Conservation (phyloP, 2,329 filamentous ascomycete genomes). For the Epichloe bromicola region DNA sequence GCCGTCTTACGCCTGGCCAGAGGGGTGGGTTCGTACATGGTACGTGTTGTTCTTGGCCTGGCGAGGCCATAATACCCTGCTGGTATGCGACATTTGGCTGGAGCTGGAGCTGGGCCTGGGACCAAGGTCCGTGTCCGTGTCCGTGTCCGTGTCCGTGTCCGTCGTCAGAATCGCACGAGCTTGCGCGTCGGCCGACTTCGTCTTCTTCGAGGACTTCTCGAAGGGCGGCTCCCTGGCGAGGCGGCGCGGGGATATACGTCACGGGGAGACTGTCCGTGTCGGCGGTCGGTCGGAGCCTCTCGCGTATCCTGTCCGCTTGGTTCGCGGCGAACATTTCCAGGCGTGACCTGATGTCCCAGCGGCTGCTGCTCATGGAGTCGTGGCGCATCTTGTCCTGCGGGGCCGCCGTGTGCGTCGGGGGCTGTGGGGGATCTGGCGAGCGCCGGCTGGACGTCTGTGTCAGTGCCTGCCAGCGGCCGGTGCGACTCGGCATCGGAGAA, state of each 20-base stretch:
- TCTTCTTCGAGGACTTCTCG: slow-evolving; percentile 46
- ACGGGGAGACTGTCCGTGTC: slow-evolving; percentile 42
- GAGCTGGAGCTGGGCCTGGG: too few relatives aligned
- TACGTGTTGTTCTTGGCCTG: slow-evolving; percentile 15
- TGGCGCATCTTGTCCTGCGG: slow-evolving; percentile 8
- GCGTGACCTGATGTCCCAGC: slow-evolving; percentile 44
- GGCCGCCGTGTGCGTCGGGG: not conserved
- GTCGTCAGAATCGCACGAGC: slow-evolving; percentile 5
- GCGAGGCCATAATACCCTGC: not conserved
- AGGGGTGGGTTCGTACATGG: slow-evolving; percentile 25
- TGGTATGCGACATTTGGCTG: not conserved
- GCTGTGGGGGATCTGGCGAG: not conserved
- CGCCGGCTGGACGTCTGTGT: not conserved
- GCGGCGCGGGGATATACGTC: slow-evolving; percentile 48
- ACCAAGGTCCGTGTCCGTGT: not conserved
- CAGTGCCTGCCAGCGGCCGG: slow-evolving; percentile 13
- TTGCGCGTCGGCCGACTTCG: slow-evolving; percentile 16
- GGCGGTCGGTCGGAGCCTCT: slow-evolving; percentile 39
- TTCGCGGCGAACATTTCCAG: slow-evolving; percentile 48
- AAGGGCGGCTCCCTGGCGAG: slow-evolving; percentile 41
- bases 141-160: not conserved
- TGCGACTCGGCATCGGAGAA: slow-evolving; percentile 12
- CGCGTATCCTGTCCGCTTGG: slow-evolving; percentile 47
- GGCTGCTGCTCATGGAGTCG: slow-evolving; percentile 12
- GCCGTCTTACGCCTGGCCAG: slow-evolving; percentile 28